Conservation (phyloP, 495 filamentous ascomycete genomes). For the Thermochaetoides thermophila region DNA sequence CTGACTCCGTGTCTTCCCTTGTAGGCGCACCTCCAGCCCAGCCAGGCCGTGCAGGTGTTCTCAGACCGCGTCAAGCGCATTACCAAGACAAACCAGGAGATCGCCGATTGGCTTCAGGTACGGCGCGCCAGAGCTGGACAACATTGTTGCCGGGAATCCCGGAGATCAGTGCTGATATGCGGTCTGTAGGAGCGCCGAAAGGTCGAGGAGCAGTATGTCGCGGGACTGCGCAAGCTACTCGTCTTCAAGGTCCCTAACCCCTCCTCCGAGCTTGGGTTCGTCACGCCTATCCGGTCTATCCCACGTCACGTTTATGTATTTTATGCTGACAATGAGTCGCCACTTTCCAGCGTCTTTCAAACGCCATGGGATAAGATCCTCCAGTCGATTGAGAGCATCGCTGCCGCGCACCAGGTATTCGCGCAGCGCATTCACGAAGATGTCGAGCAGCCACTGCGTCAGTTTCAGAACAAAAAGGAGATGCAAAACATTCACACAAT, state of each 20-base stretch:
- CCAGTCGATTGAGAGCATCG: slow-evolving; percentile 60
- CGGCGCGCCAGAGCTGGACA: slow-evolving; percentile 16
- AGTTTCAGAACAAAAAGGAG: slow-evolving; percentile 55
- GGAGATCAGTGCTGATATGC: too few species aligned
- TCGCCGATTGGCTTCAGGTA: slow-evolving; percentile 97
- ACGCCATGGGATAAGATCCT: slow-evolving; percentile 87
- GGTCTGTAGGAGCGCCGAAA: slow-evolving; percentile 86
- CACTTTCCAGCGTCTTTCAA: slow-evolving; percentile 59
- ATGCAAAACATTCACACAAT: slow-evolving; percentile 75
- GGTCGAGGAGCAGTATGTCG: slow-evolving; percentile 82
- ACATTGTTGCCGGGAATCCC: too few species aligned
- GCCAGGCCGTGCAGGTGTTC: slow-evolving; percentile 69
- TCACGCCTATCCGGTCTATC: slow-evolving; percentile 5
- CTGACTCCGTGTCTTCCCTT: slow-evolving; percentile 10
- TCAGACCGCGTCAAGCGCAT: slow-evolving; percentile 82
- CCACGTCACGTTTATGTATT: slow-evolving; percentile 6
- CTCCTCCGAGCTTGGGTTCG: slow-evolving; percentile 72
- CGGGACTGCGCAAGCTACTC: slow-evolving; percentile 66
- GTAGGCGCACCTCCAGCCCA: slow-evolving; percentile 70
- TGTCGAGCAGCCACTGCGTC: slow-evolving; percentile 72
- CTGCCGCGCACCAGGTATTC: slow-evolving; percentile 70
- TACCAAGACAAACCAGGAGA: slow-evolving; percentile 71
- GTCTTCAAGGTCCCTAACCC: slow-evolving; percentile 56
- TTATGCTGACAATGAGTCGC: slow-evolving; percentile 6
- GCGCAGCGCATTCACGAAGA: slow-evolving; percentile 79